Evolutionary conservation across 2,329 filamentous ascomycete species (phyloP), one percentile per base, ranked within the genome.

Genomic region (Ophiocordyceps unilateralis): DNA sequence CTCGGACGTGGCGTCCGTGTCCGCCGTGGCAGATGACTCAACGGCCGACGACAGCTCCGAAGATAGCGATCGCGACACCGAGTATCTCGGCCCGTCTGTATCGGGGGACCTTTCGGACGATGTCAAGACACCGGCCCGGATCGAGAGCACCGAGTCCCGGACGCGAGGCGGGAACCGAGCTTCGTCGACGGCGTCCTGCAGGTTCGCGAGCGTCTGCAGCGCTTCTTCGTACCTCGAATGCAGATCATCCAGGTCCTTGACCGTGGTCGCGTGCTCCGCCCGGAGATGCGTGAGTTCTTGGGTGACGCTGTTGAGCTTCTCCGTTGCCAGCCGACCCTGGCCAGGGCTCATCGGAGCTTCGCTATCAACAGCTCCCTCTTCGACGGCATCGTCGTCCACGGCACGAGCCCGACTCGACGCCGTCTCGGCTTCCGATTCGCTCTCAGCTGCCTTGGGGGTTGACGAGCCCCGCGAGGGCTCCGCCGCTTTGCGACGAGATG

Each of bases 211-310:
- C 10, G 83, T 78, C 40, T 81, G 81, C 47, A 98, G 67, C 5
- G 88, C 83, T 54, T 93, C 81, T 54, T 94, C 85, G 52, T 98
- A 98, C 60, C 94, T 96, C 51, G 78, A 71, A 44, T 87, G 79
- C 22, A 98, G 78, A 39, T 78, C 64, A 49, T 93, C 83, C 52
- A 81, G 89, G 45, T 96, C 86, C 48, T 72, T 78, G 17, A 93
- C 58, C 0, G 86, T 89, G 9, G 72, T 69, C 58, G 96, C 89
- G 53, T 98, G 91, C 60, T 95, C 87, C 36, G 93, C 80, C 15
- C 84, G 82, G 42, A 98, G 74, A 52, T 91, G 85, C 45, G 94
- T 75, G 2, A 98, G 78, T 62, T 98, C 91, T 57, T 93, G 86
- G 0, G 83, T 91, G 36, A 96, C 82, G 34, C 72, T 81, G 54